Evolutionary conservation across 345 rosid species (phyloP).

Genomic region (Lumnitzera littorea): DNA sequence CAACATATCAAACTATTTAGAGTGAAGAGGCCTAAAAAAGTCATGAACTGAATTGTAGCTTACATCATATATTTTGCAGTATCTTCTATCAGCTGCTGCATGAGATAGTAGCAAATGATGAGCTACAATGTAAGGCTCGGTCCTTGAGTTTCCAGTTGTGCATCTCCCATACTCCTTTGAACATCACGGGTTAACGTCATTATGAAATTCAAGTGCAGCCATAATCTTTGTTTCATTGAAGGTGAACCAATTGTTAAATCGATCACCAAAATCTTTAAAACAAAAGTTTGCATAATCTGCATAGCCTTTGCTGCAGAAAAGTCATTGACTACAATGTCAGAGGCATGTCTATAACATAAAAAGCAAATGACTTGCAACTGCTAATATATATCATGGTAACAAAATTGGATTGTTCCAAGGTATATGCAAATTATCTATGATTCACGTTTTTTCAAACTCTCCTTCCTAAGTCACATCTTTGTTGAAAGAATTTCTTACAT

Average conservation of each 20-base stretch:
- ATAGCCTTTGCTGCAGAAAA: constrained; percentile 25
- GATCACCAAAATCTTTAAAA: constrained; percentile 33
- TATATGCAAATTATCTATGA: no score
- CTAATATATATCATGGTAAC: constrained; percentile 1
- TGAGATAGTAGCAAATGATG: constrained; percentile 41
- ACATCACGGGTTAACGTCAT: constrained; percentile 20
- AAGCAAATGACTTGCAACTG: background rate
- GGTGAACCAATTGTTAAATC: constrained; percentile 32
- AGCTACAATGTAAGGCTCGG: constrained; percentile 33
- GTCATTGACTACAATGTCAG: background rate
- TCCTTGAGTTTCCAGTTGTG: constrained; percentile 23
- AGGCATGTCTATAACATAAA: no score
- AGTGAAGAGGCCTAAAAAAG: no score
- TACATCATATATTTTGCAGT: no score
- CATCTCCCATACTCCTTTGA: constrained; percentile 11
- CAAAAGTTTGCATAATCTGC: constrained; percentile 36
- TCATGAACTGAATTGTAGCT: no score
- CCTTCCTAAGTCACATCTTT: no score
- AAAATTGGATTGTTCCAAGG: no score
- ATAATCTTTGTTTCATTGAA: constrained; percentile 19
- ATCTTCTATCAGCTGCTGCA: constrained; percentile 17
- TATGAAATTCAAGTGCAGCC: constrained; percentile 2
- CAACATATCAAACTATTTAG: no score
- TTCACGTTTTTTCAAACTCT: no score
- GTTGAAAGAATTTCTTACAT: no score